Base-by-base conservation (phyloP, 148 eudicot species). In the Salicornia ramosissima region DNA sequence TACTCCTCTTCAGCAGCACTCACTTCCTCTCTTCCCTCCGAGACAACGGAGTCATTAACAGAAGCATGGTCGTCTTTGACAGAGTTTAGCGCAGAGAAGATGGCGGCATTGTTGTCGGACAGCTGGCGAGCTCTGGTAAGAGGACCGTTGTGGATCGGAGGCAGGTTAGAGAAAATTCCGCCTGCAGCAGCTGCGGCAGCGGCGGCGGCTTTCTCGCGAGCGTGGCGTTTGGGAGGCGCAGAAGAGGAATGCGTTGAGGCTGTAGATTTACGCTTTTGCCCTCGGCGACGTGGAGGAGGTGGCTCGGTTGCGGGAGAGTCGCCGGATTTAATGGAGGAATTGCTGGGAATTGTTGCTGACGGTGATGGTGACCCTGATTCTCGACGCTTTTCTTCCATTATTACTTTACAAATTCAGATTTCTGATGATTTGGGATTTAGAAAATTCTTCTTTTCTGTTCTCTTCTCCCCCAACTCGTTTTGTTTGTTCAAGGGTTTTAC, bases 71-170 rank as follows among this genome's bases (percentile, higher is more conserved):
- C 86, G 28, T 63, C 72, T 69, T 83, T 85, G 46, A 59, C 71
- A 14, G 54, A 68, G 29, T 65, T 67, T 12, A 75, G 67, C 18
- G 74, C 74, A 31, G 80, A 71, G 1, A 79, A 72, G 9, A 82
- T 49, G 10, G 75, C 81, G 72, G 80, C 84, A 70, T 70, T 80
- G 81, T 76, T 80, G 71, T 83, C 84, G 2, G 92, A 92, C 5
- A 85, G 83, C 80, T 86, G 84, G 2, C 97, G 84, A 34, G 97
- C 97, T 61, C 97, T 74, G 47, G 97, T 92, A 28, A 69, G 39
- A 47, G 97, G 97, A 21, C 96, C 97, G 72, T 83, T 87, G 83
- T 92, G 91, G 79, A 81, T 84, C 89, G 89, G 84, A 62, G 83
- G 56, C 8, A 80, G 76, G 0, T 80, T 25, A 33, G 80, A 54